These are phyloP conservation scores for Zygoascus meyerae DNA, from an alignment of 1,139 yeast species.

Conservation along the genomic window DNA sequence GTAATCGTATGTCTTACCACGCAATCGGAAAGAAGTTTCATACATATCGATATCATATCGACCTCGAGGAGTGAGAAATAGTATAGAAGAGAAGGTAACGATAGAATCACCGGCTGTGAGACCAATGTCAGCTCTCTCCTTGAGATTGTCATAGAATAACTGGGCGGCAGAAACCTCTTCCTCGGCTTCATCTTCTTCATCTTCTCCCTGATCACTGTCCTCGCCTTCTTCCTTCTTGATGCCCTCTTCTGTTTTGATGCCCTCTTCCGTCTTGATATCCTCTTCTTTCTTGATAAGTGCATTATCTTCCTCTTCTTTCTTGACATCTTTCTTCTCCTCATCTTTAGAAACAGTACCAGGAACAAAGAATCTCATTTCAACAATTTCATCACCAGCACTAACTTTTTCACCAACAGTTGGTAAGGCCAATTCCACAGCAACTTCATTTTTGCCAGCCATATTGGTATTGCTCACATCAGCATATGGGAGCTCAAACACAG, in stretches of 20 bases:
- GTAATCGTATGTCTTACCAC: slow-evolving; percentile 98
- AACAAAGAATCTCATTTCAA: slow-evolving; percentile 86
- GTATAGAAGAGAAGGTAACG: slow-evolving; percentile 84
- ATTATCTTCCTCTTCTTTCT: slow-evolving; percentile 34
- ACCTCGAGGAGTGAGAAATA: slow-evolving; percentile 92
- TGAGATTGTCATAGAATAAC: slow-evolving; percentile 81
- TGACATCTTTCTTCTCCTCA: slow-evolving; percentile 30
- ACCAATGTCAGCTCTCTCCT: slow-evolving; percentile 94
- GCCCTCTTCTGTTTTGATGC: slow-evolving; percentile 34
- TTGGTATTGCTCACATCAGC: slow-evolving; percentile 77
- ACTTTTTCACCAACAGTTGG: slow-evolving; percentile 50
- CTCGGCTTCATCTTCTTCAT: slow-evolving; percentile 39
- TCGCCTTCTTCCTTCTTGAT: slow-evolving; percentile 37
- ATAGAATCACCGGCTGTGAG: slow-evolving; percentile 96
- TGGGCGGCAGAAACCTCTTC: slow-evolving; percentile 74
- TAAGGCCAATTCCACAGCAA: slow-evolving; percentile 77
- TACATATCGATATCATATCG: slow-evolving; percentile 97
- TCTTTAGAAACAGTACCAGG: slow-evolving; percentile 67
- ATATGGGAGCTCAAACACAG: slow-evolving; percentile 89
- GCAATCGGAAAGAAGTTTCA: slow-evolving; percentile 75
- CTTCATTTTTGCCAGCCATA: slow-evolving; percentile 88
- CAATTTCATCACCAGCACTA: slow-evolving; percentile 88
- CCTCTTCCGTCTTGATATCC: slow-evolving; percentile 30
- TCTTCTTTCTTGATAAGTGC: slow-evolving; percentile 7
- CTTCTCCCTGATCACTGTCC: slow-evolving; percentile 34